Conservation (phyloP, 2,329 filamentous ascomycete species). For the Aspergillus caelatus region DNA sequence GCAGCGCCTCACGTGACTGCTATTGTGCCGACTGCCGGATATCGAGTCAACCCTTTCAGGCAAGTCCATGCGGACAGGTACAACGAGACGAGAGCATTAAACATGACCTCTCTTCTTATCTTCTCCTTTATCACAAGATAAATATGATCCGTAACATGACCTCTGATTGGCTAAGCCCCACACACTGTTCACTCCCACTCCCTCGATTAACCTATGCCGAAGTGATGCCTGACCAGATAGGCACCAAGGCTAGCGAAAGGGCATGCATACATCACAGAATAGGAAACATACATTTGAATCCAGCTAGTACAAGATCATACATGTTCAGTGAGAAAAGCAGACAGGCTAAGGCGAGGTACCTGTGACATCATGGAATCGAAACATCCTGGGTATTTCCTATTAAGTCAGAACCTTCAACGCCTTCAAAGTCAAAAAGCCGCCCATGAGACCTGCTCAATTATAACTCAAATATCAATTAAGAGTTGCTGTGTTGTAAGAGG, state of each 20-base stretch:
- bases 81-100: too few species aligned
- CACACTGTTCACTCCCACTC: neutral
- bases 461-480: neutral
- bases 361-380: neutral
- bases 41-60: conserved; percentile 14
- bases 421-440: neutral
- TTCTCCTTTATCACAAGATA: neutral
- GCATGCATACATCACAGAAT: neutral
- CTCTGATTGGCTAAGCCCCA: neutral
- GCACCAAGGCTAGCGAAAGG: neutral
- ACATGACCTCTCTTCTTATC: too few species aligned
- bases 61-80: conserved; percentile 23
- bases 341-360: neutral
- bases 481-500: too few species aligned
- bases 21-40: conserved; percentile 10
- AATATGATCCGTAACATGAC: neutral
- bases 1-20: conserved; percentile 10
- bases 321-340: neutral
- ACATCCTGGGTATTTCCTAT: conserved; percentile 15
- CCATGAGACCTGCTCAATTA: conserved; percentile 18
- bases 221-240: neutral
- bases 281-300: neutral
- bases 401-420: conserved; percentile 6
- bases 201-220: neutral
- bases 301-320: neutral